Evolutionary conservation across 2,329 filamentous ascomycete genomes (phyloP).

Genomic region (Hawksworthiomyces lignivorus): DNA sequence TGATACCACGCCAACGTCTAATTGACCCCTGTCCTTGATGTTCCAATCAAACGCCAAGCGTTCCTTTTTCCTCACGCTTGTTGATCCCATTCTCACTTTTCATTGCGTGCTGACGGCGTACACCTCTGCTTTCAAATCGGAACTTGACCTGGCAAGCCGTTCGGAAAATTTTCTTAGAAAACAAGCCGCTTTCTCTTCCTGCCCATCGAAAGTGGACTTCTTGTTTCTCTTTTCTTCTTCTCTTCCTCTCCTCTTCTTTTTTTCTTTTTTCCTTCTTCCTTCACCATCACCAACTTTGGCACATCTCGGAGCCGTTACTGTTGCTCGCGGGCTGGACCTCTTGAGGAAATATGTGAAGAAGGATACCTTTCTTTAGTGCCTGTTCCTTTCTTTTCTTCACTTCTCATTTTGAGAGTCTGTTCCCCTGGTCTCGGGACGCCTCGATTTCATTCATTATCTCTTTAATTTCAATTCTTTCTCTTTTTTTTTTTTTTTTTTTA

Average conservation of each 20-base stretch:
- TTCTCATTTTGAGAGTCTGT: conserved; percentile 10
- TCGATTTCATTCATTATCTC: conserved; percentile 5
- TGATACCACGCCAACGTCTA: too few species aligned
- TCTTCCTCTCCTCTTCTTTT: background rate
- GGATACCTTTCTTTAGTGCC: background rate
- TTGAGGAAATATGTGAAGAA: conserved; percentile 9
- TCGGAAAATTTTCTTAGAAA: conserved; percentile 5
- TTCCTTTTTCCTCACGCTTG: background rate
- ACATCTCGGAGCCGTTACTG: background rate
- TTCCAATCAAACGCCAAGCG: background rate
- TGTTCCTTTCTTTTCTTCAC: background rate
- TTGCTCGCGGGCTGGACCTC: background rate
- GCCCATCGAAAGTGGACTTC: conserved; percentile 1
- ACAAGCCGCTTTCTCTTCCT: conserved; percentile 5
- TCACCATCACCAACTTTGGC: background rate
- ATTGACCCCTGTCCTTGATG: conserved; percentile 1
- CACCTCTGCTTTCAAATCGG: too few species aligned
- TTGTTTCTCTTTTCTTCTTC: conserved; percentile 7
- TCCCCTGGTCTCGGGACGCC: conserved; percentile 15
- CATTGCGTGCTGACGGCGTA: too few species aligned
- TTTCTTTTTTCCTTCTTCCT: background rate
- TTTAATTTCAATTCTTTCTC: background rate
- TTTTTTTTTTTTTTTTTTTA: background rate
- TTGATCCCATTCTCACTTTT: background rate
- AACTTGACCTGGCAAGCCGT: background rate